Evolutionary conservation across 192 early-diverging fungal genomes (phyloP).

Genomic region (Backusella circina): DNA sequence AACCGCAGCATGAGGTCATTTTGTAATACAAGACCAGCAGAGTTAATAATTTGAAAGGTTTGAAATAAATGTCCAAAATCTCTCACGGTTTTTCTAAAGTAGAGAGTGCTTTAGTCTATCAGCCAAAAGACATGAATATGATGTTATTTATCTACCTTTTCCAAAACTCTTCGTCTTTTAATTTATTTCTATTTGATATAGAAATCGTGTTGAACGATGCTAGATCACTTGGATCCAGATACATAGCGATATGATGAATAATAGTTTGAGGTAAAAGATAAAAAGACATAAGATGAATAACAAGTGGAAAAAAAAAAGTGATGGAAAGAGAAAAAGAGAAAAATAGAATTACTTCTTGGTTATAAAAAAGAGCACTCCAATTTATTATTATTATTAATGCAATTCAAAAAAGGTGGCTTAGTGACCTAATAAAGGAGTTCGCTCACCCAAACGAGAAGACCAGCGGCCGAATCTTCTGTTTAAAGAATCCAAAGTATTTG

Average conservation of each 20-base stretch:
- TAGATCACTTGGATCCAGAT: background rate
- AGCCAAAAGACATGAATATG: background rate
- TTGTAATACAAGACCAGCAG: background rate
- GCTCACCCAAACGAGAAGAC: slow-evolving; percentile 27
- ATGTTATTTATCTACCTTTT: background rate
- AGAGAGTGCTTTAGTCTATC: background rate
- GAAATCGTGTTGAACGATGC: background rate
- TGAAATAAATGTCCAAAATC: slow-evolving; percentile 7
- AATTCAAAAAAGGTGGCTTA: background rate
- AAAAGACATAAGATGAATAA: background rate
- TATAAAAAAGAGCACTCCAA: background rate
- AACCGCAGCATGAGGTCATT: background rate
- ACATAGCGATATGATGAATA: background rate
- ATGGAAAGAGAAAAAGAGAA: background rate
- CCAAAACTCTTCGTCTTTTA: background rate
- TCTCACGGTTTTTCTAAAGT: background rate
- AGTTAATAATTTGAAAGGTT: background rate
- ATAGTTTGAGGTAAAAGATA: background rate
- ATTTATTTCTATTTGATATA: slow-evolving; percentile 1
- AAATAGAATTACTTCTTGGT: background rate
- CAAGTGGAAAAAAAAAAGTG: background rate
- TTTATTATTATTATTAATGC: slow-evolving; percentile 4
- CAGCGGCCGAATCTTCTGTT: slow-evolving; percentile 22
- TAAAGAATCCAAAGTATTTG: slow-evolving; percentile 10
- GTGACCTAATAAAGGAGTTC: slow-evolving; percentile 24